Evolutionary conservation across 2,329 filamentous ascomycete genomes (phyloP), one percentile per base, ranked within the genome.

Genomic region (Paecilomyces sp.): DNA sequence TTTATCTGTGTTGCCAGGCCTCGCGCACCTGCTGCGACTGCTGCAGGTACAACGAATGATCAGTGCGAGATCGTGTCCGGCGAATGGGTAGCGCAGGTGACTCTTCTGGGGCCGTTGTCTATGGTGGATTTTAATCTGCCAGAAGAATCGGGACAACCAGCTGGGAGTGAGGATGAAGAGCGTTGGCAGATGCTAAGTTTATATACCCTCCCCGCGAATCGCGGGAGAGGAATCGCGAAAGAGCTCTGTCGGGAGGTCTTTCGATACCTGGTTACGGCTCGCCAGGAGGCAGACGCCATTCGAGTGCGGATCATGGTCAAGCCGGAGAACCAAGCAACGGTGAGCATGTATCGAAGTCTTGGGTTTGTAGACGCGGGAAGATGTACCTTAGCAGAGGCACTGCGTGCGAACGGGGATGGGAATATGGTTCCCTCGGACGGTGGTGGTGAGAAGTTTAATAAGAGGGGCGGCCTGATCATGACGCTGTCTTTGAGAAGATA

Each of bases 81-180:
- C 5, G 62, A 67, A 56, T 74, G 70, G 68, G 60, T 74, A 12
- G 70, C 67, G 7, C 72, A 71, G 52, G 63, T 71, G 7, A 73
- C 68, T 24, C 33, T 75, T 0, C 61, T 70, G 1, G 72, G 72
- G 1, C 71, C 72, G 9, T 59, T 62, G n/a, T 59, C 63, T 3
- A 60, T 55, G 30, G 58, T 52, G 3, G 61, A 62, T 3, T 74
- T 72, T 54, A 59, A 59, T 1, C 55, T 72, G 1, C 67, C 67
- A 0, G 55, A 8, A 3, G 67, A 67, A 51, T 66, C 68, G n/a
- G 66, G 67, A 1, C 67, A 69, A 13, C 62, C 61, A 8, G 1
- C 62, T 63, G 8, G 61, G 60, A 7, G 36, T 56, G 63, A 63
- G 8, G 64, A 63, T 15, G 70, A 73, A 58, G 67, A 63, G 60